These are phyloP conservation scores for Chenopodium album DNA, from an alignment of 148 eudicot species.

Conservation along the genomic window DNA sequence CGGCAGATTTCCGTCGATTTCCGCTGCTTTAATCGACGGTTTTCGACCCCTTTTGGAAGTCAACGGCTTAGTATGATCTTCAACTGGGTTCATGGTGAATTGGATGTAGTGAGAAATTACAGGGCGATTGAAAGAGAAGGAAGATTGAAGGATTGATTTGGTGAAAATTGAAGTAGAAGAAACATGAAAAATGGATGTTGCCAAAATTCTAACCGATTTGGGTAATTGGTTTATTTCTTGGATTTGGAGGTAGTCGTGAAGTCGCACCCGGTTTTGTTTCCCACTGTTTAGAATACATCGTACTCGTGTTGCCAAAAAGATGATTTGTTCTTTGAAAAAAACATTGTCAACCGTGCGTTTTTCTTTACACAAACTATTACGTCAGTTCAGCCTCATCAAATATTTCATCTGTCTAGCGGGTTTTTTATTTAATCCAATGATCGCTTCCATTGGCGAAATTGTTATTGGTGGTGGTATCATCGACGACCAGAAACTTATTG, in stretches of 20 bases:
- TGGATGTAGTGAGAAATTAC: not conserved
- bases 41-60: constrained; percentile 21
- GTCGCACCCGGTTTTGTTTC: constrained; percentile 17
- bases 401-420: too few relatives aligned
- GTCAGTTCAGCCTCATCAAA: too few relatives aligned
- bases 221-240: not conserved
- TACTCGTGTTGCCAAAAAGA: not conserved
- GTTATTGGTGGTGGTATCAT: too few relatives aligned
- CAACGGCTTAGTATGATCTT: constrained; percentile 6
- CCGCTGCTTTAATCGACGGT: constrained; percentile 10
- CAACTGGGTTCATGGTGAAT: constrained; percentile 13
- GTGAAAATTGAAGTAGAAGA: not conserved
- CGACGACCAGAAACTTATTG: too few relatives aligned
- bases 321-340: too few relatives aligned
- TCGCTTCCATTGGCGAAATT: too few relatives aligned
- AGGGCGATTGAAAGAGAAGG: not conserved
- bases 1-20: constrained; percentile 3
- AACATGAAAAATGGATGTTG: not conserved
- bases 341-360: too few relatives aligned
- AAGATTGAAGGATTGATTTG: not conserved
- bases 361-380: too few relatives aligned
- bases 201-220: not conserved
- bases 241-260: not conserved
- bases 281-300: constrained; percentile 14
- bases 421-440: too few relatives aligned